Percentiles rank a stretch among this genome's conserved stretches.
Conservation (phyloP, 2,329 filamentous ascomycete genomes). For the Apiospora sp. region DNA sequence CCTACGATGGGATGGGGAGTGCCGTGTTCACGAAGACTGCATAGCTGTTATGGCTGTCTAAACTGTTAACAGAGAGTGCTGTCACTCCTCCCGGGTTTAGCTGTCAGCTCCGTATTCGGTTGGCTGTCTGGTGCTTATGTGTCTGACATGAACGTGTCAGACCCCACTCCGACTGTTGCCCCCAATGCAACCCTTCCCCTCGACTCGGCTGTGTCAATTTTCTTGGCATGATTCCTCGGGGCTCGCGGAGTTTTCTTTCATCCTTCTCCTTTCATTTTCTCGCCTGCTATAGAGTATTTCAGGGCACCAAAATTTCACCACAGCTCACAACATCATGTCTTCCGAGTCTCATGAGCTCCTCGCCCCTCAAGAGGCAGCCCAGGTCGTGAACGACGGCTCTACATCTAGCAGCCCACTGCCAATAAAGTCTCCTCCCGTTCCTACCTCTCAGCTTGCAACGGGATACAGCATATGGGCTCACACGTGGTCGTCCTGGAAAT, state of each 20-base stretch:
- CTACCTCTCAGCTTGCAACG: neutral
- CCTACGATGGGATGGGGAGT: neutral
- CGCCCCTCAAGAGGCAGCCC: neutral
- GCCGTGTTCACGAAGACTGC: neutral
- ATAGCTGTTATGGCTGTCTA: too few relatives aligned
- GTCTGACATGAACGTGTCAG: neutral
- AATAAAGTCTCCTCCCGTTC: too few relatives aligned
- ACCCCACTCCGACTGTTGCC: neutral
- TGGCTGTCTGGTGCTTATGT: neutral
- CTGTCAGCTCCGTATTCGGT: neutral
- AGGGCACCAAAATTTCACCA: neutral
- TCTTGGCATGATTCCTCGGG: neutral
- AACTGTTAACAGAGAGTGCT: too few relatives aligned
- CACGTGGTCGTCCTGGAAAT: slow-evolving; percentile 24
- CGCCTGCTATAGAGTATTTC: neutral
- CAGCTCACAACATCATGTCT: neutral
- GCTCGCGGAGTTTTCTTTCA: neutral
- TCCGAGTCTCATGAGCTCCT: neutral
- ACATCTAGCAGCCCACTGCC: neutral
- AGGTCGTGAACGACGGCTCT: neutral
- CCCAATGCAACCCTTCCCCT: neutral
- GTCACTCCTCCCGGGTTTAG: neutral
- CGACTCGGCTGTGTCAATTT: neutral
- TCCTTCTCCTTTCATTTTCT: neutral
- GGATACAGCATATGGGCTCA: neutral